phyloP scores from a whole-genome alignment of 495 filamentous ascomycete genomes.

The Neurospora africana region DNA sequence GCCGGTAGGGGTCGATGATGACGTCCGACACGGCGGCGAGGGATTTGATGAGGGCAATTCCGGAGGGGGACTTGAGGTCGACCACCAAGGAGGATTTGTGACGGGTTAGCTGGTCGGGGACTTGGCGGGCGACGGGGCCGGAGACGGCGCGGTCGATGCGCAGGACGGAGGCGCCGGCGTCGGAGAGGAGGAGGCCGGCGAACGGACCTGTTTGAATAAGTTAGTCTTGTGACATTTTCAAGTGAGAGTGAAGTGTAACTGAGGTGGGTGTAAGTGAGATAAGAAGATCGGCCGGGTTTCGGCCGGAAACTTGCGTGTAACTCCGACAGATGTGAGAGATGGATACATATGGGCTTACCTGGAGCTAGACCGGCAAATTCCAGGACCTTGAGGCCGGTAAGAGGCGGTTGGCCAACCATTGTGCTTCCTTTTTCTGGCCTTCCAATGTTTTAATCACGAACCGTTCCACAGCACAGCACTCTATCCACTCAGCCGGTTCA shows the following conservation, averaged over 20 bases:
- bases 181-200: conserved; percentile 76
- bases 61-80: conserved; percentile 58
- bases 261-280: not conserved
- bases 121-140: conserved; percentile 27
- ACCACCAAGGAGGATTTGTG: conserved; percentile 69
- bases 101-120: conserved; percentile 61
- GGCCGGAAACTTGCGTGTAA: not conserved
- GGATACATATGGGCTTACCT: conserved; percentile 40
- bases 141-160: conserved; percentile 62
- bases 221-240: not conserved
- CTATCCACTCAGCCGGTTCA: not conserved
- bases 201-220: conserved; percentile 58
- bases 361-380: conserved; percentile 87
- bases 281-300: not conserved
- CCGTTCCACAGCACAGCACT: not conserved
- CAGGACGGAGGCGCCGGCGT: conserved; percentile 79
- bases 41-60: conserved; percentile 51
- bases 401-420: conserved; percentile 48
- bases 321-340: not conserved
- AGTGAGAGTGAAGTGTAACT: not conserved
- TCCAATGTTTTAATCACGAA: not conserved
- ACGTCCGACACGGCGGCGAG: conserved; percentile 59
- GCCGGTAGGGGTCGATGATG: conserved; percentile 87
- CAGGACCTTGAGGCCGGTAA: conserved; percentile 68
- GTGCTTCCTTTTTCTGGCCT: not conserved